Percentiles rank a stretch among this genome's conserved stretches.
Conservation (phyloP, 2,329 filamentous ascomycete species). For the Pezizomycotina sp. region DNA sequence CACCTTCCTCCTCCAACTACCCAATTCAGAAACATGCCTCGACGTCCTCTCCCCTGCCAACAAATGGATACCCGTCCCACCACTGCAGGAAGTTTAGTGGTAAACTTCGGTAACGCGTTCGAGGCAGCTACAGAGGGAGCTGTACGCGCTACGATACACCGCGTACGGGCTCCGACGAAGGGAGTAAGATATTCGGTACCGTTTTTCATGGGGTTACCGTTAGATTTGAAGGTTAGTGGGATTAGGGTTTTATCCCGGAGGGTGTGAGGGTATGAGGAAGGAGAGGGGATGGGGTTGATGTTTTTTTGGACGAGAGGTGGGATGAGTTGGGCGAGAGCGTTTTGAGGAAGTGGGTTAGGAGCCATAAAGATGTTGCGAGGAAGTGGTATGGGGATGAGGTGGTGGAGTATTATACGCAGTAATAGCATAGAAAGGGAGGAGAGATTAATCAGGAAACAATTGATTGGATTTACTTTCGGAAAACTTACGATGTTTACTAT, state of each 20-base stretch:
- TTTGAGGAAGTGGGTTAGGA: conserved; percentile 35
- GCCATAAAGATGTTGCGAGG: conserved; percentile 27
- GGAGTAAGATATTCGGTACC: conserved; percentile 26
- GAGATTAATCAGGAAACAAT: too few species aligned
- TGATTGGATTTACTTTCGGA: too few species aligned
- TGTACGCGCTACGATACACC: conserved; percentile 38
- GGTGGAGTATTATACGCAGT: conserved; percentile 20
- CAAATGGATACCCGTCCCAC: conserved; percentile 38
- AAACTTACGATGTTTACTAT: too few species aligned
- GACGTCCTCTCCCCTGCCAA: conserved; percentile 37
- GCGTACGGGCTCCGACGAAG: conserved; percentile 29
- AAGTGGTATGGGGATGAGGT: conserved; percentile 29
- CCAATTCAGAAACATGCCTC: conserved; percentile 29
- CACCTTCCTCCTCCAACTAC: conserved; percentile 44
- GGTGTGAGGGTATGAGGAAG: conserved; percentile 4
- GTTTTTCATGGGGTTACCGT: conserved; percentile 37
- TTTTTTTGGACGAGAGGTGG: conserved; percentile 36
- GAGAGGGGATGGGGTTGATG: conserved; percentile 31
- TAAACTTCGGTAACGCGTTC: conserved; percentile 43
- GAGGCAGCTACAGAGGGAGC: conserved; percentile 40
- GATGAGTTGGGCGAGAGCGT: conserved; percentile 41
- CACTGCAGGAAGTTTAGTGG: conserved; percentile 37
- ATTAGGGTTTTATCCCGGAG: conserved; percentile 24
- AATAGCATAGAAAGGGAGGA: too few species aligned
- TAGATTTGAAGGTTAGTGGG: conserved; percentile 33